These are phyloP conservation scores for Dendrobium catenatum DNA, from an alignment of 106 monocot species.

Conservation along the genomic window DNA sequence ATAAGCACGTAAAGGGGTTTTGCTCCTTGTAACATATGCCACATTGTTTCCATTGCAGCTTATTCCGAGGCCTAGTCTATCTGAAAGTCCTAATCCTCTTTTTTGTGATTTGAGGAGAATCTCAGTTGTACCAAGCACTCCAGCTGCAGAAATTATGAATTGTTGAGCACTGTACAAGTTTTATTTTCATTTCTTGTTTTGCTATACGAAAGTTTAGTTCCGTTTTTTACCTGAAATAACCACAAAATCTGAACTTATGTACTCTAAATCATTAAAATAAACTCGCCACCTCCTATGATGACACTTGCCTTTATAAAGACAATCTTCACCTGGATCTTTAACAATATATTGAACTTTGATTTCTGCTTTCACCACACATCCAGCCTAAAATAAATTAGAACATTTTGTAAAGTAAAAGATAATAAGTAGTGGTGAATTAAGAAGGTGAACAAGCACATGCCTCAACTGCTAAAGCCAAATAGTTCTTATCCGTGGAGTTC, in stretches of 20 bases:
- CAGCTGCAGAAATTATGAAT: conserved; percentile 17
- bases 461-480: conserved; percentile 23
- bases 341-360: conserved; percentile 15
- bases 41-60: conserved; percentile 43
- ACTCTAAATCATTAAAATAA: conserved; percentile 25
- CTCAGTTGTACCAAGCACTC: conserved; percentile 29
- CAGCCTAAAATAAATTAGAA: conserved; percentile 12
- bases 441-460: conserved; percentile 4
- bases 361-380: conserved; percentile 30
- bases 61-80: conserved; percentile 23
- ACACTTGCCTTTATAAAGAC: not conserved
- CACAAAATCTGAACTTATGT: conserved; percentile 24
- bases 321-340: conserved; percentile 8
- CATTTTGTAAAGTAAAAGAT: not conserved
- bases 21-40: conserved; percentile 35
- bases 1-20: conserved; percentile 27
- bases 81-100: conserved; percentile 23
- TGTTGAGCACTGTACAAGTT: not conserved
- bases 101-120: conserved; percentile 23
- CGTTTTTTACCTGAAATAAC: conserved; percentile 23
- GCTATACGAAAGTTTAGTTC: not conserved
- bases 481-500: conserved; percentile 36
- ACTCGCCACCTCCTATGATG: conserved; percentile 24
- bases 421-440: not conserved
- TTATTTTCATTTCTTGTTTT: not conserved